Conservation (phyloP, 805 yeast genomes). For the Ogataea siamensis region DNA sequence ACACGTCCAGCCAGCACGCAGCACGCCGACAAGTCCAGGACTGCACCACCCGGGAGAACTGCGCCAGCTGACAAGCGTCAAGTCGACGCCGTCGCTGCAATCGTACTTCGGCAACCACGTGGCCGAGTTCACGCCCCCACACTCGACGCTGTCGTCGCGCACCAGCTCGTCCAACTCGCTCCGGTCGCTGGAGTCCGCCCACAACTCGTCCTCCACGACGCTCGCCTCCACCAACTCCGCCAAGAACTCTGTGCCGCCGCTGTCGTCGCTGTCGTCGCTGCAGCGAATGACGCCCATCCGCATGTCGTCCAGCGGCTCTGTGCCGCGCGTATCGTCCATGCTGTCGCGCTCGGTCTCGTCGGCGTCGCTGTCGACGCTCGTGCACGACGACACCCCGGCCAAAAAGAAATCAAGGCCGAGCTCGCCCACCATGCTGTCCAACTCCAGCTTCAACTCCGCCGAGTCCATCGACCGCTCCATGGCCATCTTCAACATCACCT, state of each 20-base stretch:
- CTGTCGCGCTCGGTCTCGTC: slow-evolving; percentile 20
- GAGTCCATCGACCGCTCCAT: slow-evolving; percentile 23
- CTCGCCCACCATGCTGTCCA: slow-evolving; percentile 20
- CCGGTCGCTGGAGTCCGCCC: slow-evolving; percentile 30
- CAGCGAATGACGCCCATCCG: slow-evolving; percentile 64
- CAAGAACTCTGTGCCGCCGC: slow-evolving; percentile 17
- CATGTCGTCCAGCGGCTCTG: slow-evolving; percentile 24
- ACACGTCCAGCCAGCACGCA: slow-evolving; percentile 9
- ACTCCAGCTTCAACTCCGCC: slow-evolving; percentile 42
- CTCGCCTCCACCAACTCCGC: slow-evolving; percentile 24
- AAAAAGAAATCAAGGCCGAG: slow-evolving; percentile 39
- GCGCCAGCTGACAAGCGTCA: slow-evolving; percentile 20
- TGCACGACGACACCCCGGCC: slow-evolving; percentile 20
- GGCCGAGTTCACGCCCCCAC: slow-evolving; percentile 30
- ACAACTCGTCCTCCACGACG: slow-evolving; percentile 30
- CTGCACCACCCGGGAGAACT: slow-evolving; percentile 7
- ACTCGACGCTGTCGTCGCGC: slow-evolving; percentile 30
- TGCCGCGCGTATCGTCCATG: slow-evolving; percentile 23
- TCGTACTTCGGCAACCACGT: slow-evolving; percentile 18
- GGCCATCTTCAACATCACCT: slow-evolving; percentile 34
- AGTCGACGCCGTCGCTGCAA: slow-evolving; percentile 24
- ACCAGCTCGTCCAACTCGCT: slow-evolving; percentile 35
- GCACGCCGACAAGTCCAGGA: slow-evolving; percentile 19
- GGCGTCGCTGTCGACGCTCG: slow-evolving; percentile 27
- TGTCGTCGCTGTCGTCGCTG: slow-evolving; percentile 44